Evolutionary conservation across 805 yeast species (phyloP), one percentile per base, ranked within the genome.

Genomic region (Candida railenensis): DNA sequence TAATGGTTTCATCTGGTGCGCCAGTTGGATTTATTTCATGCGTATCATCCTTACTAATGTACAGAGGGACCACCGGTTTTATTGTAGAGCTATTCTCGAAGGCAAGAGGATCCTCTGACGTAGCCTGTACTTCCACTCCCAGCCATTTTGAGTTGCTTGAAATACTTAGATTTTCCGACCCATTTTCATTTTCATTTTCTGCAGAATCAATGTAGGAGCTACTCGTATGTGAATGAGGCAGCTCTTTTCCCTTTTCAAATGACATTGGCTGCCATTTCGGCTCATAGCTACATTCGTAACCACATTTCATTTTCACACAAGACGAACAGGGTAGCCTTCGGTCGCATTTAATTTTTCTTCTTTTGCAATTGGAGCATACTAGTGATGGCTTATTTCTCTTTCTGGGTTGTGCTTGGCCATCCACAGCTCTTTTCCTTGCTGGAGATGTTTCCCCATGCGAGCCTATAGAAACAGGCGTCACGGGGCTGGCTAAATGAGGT

Each of bases 301-400:
- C 53, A 15, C 48, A 43, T 37, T 58, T 53, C 38, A 54, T 48
- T 42, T 54, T 54, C 19, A 59, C 54, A 42, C 67, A 62, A 21
- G 62, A 54, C n/a, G 57, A 54, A 36, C 67, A 62, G 1, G 67
- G 67, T 37, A 50, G 37, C 15, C 52, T 49, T 33, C 61, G 53
- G 42, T 62, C 65, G 43, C 67, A 62, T 30, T 57, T 62, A 52
- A 59, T 56, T 51, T 62, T 62, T 28, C 61, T 50, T 45, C 56
- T 50, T 22, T 63, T 58, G 47, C 66, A 61, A 47, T 55, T 58
- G 37, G 56, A 52, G 42, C 66, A 61, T 3, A 61, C 65, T 19
- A 58, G 47, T 19, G 61, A 58, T 4, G 62, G 58, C 42, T 63
- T 55, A 36, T 45, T 45, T 15, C 48, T 19, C 37, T 38, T 44